Percentiles rank a stretch among this genome's conserved stretches.
These are phyloP conservation scores for Bolboschoenus planiculmis DNA, from an alignment of 176 grass and related monocot genomes.

Conservation along the genomic window DNA sequence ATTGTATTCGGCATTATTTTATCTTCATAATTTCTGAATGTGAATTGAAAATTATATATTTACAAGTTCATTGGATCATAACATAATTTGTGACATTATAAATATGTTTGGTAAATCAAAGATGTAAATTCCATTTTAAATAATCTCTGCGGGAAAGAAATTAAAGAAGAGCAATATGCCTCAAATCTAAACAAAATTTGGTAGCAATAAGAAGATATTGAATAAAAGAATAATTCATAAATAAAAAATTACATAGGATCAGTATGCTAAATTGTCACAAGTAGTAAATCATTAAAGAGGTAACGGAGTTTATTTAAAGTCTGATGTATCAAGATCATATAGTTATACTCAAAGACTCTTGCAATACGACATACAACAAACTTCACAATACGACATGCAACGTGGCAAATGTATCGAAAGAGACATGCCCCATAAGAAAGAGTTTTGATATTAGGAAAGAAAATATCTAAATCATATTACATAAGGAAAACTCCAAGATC, in stretches of 20 bases:
- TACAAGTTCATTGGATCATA: background rate
- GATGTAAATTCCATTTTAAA: background rate
- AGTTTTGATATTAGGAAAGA: background rate
- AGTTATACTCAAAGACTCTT: background rate
- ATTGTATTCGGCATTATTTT: too few relatives aligned
- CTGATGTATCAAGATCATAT: background rate
- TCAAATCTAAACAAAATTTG: too few relatives aligned
- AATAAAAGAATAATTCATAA: background rate
- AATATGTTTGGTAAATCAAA: background rate
- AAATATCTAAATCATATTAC: background rate
- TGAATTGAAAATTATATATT: background rate
- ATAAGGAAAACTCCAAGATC: background rate
- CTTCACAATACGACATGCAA: background rate
- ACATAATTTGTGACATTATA: too few relatives aligned
- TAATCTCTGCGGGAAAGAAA: too few relatives aligned
- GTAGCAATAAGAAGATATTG: background rate
- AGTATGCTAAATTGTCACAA: background rate
- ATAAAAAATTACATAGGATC: background rate
- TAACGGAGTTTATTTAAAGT: background rate
- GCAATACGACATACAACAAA: background rate
- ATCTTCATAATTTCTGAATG: too few relatives aligned
- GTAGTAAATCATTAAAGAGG: background rate
- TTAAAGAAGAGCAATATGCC: too few relatives aligned
- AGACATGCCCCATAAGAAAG: too few relatives aligned
- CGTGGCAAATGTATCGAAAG: background rate